Conservation (phyloP, 371 early-diverging fungal genomes). For the Haplosporangium sp. region DNA sequence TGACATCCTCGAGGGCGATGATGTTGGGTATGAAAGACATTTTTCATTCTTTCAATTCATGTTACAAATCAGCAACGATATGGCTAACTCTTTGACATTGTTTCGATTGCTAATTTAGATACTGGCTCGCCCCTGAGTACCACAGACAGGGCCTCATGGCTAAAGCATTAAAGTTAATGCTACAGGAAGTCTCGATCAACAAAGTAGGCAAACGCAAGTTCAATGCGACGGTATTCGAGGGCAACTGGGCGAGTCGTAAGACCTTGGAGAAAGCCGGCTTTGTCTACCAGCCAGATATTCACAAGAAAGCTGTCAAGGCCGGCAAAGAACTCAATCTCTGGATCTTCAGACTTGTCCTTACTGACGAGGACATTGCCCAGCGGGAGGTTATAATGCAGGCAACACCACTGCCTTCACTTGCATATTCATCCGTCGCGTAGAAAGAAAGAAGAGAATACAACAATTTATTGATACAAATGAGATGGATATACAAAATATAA, state of each 20-base stretch:
- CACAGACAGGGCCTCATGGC: slow-evolving; percentile 46
- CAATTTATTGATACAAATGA: no score
- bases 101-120: slow-evolving; percentile 9
- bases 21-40: slow-evolving; percentile 28
- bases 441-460: no score
- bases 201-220: slow-evolving; percentile 50
- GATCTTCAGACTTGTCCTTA: slow-evolving; percentile 17
- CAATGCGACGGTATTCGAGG: slow-evolving; percentile 22
- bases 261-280: slow-evolving; percentile 41
- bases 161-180: slow-evolving; percentile 30
- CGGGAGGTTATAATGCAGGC: slow-evolving; percentile 13
- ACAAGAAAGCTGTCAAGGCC: not conserved
- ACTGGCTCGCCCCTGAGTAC: slow-evolving; percentile 46
- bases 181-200: slow-evolving; percentile 19
- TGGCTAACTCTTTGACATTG: not conserved
- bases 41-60: not conserved
- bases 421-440: not conserved
- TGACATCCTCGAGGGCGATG: slow-evolving; percentile 33
- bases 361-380: slow-evolving; percentile 21
- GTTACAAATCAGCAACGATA: not conserved
- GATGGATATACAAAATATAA: no score
- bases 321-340: slow-evolving; percentile 14
- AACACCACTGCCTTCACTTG: slow-evolving; percentile 12
- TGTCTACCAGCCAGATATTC: slow-evolving; percentile 18
- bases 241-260: slow-evolving; percentile 38